phyloP scores from a whole-genome alignment of 2,329 filamentous ascomycete genomes.

The Microthyrium microscopicum region DNA sequence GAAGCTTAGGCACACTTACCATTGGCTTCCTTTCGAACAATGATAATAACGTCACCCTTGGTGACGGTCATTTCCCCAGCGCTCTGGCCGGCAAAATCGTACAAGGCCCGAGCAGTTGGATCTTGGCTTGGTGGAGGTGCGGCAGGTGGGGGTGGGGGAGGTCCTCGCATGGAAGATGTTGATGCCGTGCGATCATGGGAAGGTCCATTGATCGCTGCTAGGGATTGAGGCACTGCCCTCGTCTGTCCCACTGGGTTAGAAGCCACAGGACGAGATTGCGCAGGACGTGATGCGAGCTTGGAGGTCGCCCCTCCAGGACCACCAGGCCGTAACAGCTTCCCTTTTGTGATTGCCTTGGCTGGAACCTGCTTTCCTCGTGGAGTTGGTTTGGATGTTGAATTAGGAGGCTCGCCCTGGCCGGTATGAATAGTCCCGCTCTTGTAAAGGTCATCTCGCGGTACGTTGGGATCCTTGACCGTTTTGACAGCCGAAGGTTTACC shows the following conservation, averaged over 20 bases:
- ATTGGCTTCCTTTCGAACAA: constrained; percentile 89
- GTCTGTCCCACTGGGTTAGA: neutral
- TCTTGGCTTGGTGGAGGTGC: constrained; percentile 44
- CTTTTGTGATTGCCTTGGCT: constrained; percentile 78
- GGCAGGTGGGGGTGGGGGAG: constrained; percentile 47
- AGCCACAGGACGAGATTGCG: constrained; percentile 12
- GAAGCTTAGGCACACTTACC: constrained; percentile 43
- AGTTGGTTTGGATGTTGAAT: constrained; percentile 66
- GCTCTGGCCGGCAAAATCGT: constrained; percentile 75
- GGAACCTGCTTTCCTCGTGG: constrained; percentile 76
- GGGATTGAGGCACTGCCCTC: constrained; percentile 1
- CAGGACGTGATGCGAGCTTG: constrained; percentile 41
- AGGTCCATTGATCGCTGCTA: constrained; percentile 27
- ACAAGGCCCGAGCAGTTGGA: constrained; percentile 74
- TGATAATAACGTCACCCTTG: constrained; percentile 67
- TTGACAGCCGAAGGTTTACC: constrained; percentile 83
- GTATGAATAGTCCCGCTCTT: constrained; percentile 90
- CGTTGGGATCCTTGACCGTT: constrained; percentile 69
- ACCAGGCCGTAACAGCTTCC: constrained; percentile 80
- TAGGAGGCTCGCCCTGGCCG: constrained; percentile 64
- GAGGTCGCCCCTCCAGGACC: constrained; percentile 71
- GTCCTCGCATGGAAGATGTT: constrained; percentile 29
- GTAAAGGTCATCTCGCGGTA: constrained; percentile 61
- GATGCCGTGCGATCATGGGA: constrained; percentile 23
- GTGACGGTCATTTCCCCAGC: constrained; percentile 70